Percentiles rank a stretch among this genome's conserved stretches.
Conservation (phyloP, 495 filamentous ascomycete genomes). For the Hypoxylon fuscum region DNA sequence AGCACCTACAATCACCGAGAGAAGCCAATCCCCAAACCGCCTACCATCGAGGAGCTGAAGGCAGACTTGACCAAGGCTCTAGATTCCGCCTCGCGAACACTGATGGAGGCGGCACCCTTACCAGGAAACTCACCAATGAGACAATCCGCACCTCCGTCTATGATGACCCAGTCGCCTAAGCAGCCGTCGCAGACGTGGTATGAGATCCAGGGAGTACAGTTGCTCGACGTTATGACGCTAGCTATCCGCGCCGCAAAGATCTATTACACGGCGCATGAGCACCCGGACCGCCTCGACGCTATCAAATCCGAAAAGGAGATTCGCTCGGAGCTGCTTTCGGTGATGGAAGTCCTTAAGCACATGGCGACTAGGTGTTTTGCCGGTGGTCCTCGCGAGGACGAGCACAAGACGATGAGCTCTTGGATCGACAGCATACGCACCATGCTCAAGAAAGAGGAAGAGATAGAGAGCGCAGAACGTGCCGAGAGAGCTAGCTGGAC, state of each 20-base stretch:
- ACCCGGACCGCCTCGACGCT: constrained; percentile 80
- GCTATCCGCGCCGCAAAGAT: constrained; percentile 94
- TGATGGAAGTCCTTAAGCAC: constrained; percentile 88
- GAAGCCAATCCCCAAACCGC: constrained; percentile 86
- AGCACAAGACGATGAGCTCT: constrained; percentile 71
- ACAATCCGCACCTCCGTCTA: constrained; percentile 35
- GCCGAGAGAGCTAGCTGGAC: constrained; percentile 76
- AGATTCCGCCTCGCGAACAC: constrained; percentile 68
- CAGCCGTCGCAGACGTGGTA: constrained; percentile 69
- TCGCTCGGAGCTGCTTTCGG: constrained; percentile 78
- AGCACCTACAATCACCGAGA: constrained; percentile 94
- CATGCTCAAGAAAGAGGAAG: constrained; percentile 78
- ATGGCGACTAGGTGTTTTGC: constrained; percentile 89
- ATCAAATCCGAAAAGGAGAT: constrained; percentile 87
- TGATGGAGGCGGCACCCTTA: constrained; percentile 57
- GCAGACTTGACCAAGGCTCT: constrained; percentile 76
- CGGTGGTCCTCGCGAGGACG: constrained; percentile 79
- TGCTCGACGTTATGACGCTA: constrained; percentile 90
- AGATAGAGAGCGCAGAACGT: constrained; percentile 75
- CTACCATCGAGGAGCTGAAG: constrained; percentile 79
- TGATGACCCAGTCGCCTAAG: constrained; percentile 41
- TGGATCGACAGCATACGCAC: constrained; percentile 82
- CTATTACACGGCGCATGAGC: constrained; percentile 90
- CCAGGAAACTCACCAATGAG: constrained; percentile 41
- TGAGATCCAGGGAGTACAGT: constrained; percentile 89